Evolutionary conservation across 1,284 basidiomycete species (phyloP).

Genomic region (Malassezia japonica): DNA sequence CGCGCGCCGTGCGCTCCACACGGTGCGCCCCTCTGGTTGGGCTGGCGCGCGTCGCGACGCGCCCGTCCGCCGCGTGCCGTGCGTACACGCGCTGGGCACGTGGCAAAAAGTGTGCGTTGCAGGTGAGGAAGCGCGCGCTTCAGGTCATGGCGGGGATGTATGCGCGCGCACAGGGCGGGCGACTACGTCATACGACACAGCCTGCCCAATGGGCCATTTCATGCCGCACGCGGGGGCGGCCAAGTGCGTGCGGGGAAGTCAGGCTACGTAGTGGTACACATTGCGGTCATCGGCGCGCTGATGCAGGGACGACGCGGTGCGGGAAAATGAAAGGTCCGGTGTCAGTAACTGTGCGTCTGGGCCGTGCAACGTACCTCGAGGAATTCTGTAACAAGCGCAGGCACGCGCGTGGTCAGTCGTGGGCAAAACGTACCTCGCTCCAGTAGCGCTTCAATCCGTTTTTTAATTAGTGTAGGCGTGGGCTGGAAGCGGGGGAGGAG

Average conservation of each 20-base stretch:
- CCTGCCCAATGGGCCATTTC: neutral
- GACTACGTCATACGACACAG: neutral
- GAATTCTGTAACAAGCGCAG: constrained; percentile 35
- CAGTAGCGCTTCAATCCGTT: constrained; percentile 83
- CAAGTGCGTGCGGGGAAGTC: neutral
- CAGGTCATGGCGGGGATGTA: neutral
- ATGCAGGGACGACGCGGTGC: too few relatives aligned
- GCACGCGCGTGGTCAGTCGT: neutral
- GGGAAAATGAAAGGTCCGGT: too few relatives aligned
- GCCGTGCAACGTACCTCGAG: constrained; percentile 24
- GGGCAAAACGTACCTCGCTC: constrained; percentile 56
- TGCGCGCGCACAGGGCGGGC: neutral
- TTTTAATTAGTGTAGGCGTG: constrained; percentile 77
- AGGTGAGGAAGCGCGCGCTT: neutral
- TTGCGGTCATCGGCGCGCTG: constrained; percentile 21
- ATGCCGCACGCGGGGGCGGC: neutral
- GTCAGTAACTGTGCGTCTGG: neutral
- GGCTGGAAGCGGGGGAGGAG: constrained; percentile 76
- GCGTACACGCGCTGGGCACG: neutral
- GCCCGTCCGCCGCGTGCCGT: too few relatives aligned
- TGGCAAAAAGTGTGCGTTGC: neutral
- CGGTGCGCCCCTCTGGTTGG: neutral
- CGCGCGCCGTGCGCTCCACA: neutral
- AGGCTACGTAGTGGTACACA: constrained; percentile 41
- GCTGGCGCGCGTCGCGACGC: neutral